These are phyloP conservation scores for Podila verticillata DNA, from an alignment of 192 early-diverging fungal species.

Conservation along the genomic window DNA sequence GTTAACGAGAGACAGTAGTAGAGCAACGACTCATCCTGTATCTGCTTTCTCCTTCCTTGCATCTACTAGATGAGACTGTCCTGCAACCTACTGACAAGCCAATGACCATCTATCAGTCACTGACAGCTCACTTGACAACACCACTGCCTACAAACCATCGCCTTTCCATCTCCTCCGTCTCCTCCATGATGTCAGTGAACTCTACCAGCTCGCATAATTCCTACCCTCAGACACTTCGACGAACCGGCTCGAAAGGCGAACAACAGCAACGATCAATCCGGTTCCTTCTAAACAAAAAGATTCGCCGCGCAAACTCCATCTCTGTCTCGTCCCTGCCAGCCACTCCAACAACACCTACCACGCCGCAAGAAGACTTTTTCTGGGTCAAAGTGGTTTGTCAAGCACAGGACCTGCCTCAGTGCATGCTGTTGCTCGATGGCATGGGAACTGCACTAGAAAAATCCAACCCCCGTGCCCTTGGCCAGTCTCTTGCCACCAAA, in stretches of 20 bases:
- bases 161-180: constrained; percentile 51
- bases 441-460: constrained; percentile 40
- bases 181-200: constrained; percentile 52
- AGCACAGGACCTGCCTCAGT: constrained; percentile 46
- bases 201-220: constrained; percentile 28
- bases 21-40: too few relatives aligned
- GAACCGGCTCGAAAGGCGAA: constrained; percentile 26
- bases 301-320: constrained; percentile 45
- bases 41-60: background rate
- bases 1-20: too few relatives aligned
- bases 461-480: constrained; percentile 17
- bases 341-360: constrained; percentile 28
- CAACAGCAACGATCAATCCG: constrained; percentile 51
- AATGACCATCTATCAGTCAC: constrained; percentile 60
- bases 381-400: constrained; percentile 51
- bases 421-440: constrained; percentile 40
- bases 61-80: constrained; percentile 53
- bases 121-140: constrained; percentile 59
- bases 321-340: constrained; percentile 23
- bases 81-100: constrained; percentile 64
- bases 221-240: constrained; percentile 10
- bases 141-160: constrained; percentile 62
- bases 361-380: constrained; percentile 47
- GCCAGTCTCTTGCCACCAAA: constrained; percentile 39
- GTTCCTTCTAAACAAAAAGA: constrained; percentile 61